Evolutionary conservation across 352 stramenopile genomes (phyloP), one percentile per base, ranked within the genome.

Genomic region (Ophiocytium majus): DNA sequence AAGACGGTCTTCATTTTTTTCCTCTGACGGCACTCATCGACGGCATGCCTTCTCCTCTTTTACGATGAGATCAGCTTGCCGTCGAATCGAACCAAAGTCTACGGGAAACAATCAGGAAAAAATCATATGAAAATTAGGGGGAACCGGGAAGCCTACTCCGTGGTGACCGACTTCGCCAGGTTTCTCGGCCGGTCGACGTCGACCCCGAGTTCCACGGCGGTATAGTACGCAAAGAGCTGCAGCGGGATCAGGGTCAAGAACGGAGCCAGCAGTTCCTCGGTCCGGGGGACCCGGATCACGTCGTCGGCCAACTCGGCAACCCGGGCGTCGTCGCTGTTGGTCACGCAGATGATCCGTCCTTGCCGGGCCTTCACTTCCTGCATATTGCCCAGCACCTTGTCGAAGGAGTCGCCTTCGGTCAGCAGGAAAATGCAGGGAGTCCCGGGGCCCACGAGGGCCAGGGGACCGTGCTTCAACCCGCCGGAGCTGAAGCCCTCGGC

Each of bases 261-360:
- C 76, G 97, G 95, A 31, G 96, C 98, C 92, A 99, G 96, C 9
- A 94, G 94, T 83, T 78, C 31, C 36, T 86, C 82, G 63, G 80
- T 98, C 90, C 98, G 96, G 0, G 97, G 99, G 89, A 99, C 99
- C 57, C 98, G 94, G 85, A 99, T 98, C 63, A 98, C 94, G 85
- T 98, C 93, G 10, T 95, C n/a, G 50, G 80, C 82, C 35, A 86
- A 32, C 9, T 78, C 79, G n/a, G 57, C 79, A 31, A 78, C 82
- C 23, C 79, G 76, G 66, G 49, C 19, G 0, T 10, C 10, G 23
- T 0, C 31, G 76, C 17, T n/a, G 10, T 14, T 9, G 43, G 43
- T 35, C 34, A 80, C 33, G 19, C 1, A 36, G 19, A 80, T 63
- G 33, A 49, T 63, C 75, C 36, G 23, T 5, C 75, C 96, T 66